A percentile compares a stretch with the other conserved stretches of the same genome.
Conservation (phyloP, 345 rosid species). For the Heritiera littoralis region DNA sequence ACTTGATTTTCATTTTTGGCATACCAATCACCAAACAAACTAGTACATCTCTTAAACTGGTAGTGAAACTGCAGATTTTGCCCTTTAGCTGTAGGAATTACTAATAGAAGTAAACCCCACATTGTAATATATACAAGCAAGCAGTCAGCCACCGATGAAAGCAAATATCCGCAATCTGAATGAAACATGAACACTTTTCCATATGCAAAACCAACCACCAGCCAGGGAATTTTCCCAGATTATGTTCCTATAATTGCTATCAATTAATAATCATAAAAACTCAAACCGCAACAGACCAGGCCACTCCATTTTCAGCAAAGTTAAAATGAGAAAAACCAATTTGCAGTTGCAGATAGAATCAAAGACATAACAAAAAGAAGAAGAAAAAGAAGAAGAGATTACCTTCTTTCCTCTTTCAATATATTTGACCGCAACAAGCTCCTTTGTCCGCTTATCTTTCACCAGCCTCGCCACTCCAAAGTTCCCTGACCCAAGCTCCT, state of each 20-base stretch:
- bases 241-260: neutral
- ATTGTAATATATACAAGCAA: neutral
- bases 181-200: neutral
- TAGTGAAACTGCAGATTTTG: neutral
- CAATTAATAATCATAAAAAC: neutral
- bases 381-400: neutral
- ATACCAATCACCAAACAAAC: neutral
- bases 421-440: conserved; percentile 90
- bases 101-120: neutral
- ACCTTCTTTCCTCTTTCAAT: conserved; percentile 97
- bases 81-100: neutral
- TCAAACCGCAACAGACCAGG: neutral
- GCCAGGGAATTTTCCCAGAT: neutral
- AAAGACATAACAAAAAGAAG: neutral
- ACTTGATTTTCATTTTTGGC: neutral
- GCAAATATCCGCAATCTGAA: neutral
- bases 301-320: too few relatives aligned
- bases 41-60: neutral
- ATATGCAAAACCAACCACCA: neutral
- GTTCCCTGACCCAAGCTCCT: conserved; percentile 85
- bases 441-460: conserved; percentile 75
- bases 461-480: conserved; percentile 90
- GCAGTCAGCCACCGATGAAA: too few relatives aligned
- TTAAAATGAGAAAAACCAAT: too few relatives aligned
- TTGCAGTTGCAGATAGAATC: neutral